Percentiles rank a stretch among this genome's conserved stretches.
Evolutionary conservation across 768 basidiomycete genomes (phyloP).

Genomic region (Trametes elegans): DNA sequence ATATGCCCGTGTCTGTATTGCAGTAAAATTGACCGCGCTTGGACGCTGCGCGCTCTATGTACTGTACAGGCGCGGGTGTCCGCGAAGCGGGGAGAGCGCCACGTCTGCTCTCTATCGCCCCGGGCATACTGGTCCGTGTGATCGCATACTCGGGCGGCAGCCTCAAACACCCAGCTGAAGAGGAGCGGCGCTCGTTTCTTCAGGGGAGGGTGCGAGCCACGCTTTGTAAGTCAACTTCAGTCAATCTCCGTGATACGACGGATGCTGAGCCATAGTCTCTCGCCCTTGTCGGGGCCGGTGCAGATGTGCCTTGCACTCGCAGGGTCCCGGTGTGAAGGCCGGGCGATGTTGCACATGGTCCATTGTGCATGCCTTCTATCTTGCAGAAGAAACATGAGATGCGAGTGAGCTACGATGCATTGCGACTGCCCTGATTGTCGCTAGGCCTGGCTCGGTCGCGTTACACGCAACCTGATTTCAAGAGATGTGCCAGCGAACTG

Average conservation of each 20-base stretch:
- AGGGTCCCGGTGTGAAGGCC: background rate
- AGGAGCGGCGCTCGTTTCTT: conserved; percentile 1
- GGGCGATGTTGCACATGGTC: background rate
- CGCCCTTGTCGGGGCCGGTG: background rate
- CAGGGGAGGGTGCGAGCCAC: background rate
- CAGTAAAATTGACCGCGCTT: background rate
- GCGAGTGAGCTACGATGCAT: too few relatives aligned
- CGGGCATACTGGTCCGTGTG: background rate
- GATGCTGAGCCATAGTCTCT: background rate
- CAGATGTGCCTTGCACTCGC: background rate
- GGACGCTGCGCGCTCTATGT: too few relatives aligned
- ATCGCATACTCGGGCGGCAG: background rate
- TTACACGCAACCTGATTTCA: too few relatives aligned
- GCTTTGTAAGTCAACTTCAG: background rate
- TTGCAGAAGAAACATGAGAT: too few relatives aligned
- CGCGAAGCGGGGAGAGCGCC: background rate
- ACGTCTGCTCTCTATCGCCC: background rate
- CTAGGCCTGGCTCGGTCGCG: background rate
- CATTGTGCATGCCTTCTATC: background rate
- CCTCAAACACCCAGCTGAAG: background rate
- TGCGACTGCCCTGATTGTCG: background rate
- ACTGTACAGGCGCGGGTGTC: background rate
- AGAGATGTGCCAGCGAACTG: too few relatives aligned
- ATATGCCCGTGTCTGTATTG: background rate
- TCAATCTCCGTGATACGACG: background rate